Base-by-base conservation (phyloP, 768 basidiomycete genomes). In the Leccinum longicurvipes region DNA sequence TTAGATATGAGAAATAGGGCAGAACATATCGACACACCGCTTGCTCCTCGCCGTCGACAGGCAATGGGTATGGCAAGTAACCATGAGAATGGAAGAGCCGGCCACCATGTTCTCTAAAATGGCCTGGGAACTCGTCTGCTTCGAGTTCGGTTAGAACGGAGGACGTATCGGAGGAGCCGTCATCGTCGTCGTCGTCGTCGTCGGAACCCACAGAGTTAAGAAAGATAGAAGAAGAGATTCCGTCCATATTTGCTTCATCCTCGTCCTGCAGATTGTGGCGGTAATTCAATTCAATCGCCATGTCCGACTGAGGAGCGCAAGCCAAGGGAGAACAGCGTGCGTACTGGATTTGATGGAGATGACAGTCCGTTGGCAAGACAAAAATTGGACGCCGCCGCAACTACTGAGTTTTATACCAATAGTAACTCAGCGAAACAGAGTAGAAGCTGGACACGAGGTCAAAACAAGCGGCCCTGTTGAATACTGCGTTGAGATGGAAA, bases 11-110 rank as follows among this genome's bases (percentile, higher is more conserved):
- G 24, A 46, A 15, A 27, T 54, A 21, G 21, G 25, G 29, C 11
- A 10, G 32, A 44, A 12, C 34, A 45, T 23, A 14, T 28, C 46
- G 28, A 73, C 79, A 32, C 67, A 91, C 90, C 69, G 79, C 72
- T 66, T 86, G 85, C 69, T 92, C 90, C 6, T 74, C 75, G 17
- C 79, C 77, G 68, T 92, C 89, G 5, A 84, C 84, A 44, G 90
- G 90, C 47, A 92, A 73, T 12, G 84, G 84, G 67, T 91, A 92
- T 48, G 84, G 84, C 45, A 81, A 78, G 59, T 63, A 72, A 70
- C 74, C 72, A 74, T 82, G 80, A 63, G 85, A 85, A 75, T 84
- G 84, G 72, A 84, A 91, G 68, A 89, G 82, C 34, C 86, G 78
- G 29, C 78, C 82, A 60, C 77, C 74, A 7, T 75, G 73, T 59